A percentile compares a stretch with the other conserved stretches of the same genome.
phyloP scores from a whole-genome alignment of 441 rosid genomes.

The Jatropha podagrica region DNA sequence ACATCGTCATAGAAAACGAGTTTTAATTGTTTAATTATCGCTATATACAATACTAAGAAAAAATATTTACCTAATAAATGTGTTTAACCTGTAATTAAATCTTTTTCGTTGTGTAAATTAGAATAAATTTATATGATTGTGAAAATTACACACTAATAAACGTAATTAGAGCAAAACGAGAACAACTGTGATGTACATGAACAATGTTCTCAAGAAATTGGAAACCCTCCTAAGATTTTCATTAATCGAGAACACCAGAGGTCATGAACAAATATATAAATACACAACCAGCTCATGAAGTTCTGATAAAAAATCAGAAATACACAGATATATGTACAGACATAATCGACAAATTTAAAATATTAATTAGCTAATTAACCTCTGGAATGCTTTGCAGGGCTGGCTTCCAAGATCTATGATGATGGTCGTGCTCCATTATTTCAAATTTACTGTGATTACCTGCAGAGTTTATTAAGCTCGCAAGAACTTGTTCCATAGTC shows the following conservation, averaged over 20 bases:
- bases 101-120: background rate
- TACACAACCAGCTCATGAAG: no score
- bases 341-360: background rate
- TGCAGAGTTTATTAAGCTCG: slow-evolving; percentile 19
- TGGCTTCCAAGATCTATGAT: slow-evolving; percentile 46
- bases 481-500: slow-evolving; percentile 36
- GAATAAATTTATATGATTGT: background rate
- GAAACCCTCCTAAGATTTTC: background rate
- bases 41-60: no score
- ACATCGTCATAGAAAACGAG: no score
- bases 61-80: no score
- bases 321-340: no score
- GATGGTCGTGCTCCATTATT: slow-evolving; percentile 1
- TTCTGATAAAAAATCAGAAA: no score
- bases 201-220: background rate
- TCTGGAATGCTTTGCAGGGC: slow-evolving; percentile 52
- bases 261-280: no score
- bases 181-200: background rate
- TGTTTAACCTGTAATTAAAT: no score
- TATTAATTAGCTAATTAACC: slow-evolving; percentile 19
- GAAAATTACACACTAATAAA: background rate
- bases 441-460: background rate
- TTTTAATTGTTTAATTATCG: no score
- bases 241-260: no score
- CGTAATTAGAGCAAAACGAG: no score